Percentiles rank a stretch among this genome's conserved stretches.
These are phyloP conservation scores for Plasmodium vinckei DNA, from an alignment of 169 alveolate genomes.

Conservation along the genomic window DNA sequence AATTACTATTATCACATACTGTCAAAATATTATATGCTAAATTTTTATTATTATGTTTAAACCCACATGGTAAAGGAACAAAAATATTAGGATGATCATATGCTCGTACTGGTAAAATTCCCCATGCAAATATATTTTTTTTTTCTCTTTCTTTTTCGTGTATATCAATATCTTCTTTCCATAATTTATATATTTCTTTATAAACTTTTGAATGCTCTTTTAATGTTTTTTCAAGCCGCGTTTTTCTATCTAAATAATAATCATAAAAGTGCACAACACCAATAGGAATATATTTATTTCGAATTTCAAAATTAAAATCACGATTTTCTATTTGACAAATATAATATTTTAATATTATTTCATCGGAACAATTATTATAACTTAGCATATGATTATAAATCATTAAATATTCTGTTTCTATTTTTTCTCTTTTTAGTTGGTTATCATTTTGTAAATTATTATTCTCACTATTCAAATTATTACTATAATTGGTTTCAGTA, in stretches of 20 bases:
- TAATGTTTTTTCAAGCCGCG: conserved; percentile 35
- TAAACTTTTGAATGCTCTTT: conserved; percentile 35
- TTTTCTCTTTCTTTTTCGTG: conserved; percentile 59
- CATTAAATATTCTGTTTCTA: conserved; percentile 28
- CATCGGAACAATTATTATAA: conserved; percentile 27
- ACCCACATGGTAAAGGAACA: conserved; percentile 93
- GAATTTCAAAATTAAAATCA: conserved; percentile 42
- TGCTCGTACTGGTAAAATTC: conserved; percentile 92
- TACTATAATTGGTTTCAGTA: not conserved
- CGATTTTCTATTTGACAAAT: conserved; percentile 12
- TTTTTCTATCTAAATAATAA: conserved; percentile 40
- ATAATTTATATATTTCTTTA: conserved; percentile 56
- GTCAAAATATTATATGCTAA: conserved; percentile 80
- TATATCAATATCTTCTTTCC: conserved; percentile 80
- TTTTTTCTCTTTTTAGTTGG: not conserved
- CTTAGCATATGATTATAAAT: conserved; percentile 43
- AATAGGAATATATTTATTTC: conserved; percentile 34
- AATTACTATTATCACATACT: conserved; percentile 24
- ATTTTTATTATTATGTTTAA: conserved; percentile 83
- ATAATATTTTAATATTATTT: conserved; percentile 46
- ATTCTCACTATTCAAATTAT: not conserved
- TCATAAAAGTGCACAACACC: conserved; percentile 11
- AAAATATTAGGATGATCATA: conserved; percentile 87
- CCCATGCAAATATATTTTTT: conserved; percentile 89
- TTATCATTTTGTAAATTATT: conserved; percentile 1